Base-by-base conservation (phyloP, 805 yeast genomes). In the Sporopachydermia lactativora region DNA sequence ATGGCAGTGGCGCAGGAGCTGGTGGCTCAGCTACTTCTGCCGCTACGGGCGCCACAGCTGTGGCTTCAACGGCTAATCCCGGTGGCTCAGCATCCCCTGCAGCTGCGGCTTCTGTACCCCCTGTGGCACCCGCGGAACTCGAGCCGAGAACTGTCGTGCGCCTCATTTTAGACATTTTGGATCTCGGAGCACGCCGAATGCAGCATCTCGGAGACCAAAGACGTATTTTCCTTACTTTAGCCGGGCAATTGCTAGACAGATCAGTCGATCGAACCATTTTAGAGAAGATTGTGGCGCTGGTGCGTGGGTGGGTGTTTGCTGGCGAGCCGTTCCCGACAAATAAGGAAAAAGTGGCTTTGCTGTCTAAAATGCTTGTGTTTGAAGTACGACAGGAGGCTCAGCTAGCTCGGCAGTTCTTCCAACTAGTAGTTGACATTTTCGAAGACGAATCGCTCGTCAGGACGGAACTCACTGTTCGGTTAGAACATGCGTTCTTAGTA, bases 401-500 rank as follows among this genome's bases (percentile, higher is more conserved):
- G 1, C 58, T 76, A 15, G 77, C 94, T 0, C 77, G 76, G 47
- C 77, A 80, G 43, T 89, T 83, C 54, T 89, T 88, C 51, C 80
- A 77, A 49, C 82, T 92, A 18, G 80, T 94, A 46, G 76, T 88
- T 19, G 94, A 82, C 48, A 77, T 92, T 17, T 94, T 89, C 57
- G 84, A 81, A 47, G 86, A 83, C 47, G 77, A 80, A 36, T 64
- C 78, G 1, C 68, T 86, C 50, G 74, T 81, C 17, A 74, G 85
- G 48, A 77, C 95, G 1, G 99, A 92, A 53, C 69, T 92, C 18
- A 85, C 96, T 0, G 89, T 86, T 13, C 68, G 98, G 41, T 77
- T 92, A 83, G 99, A 92, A 55, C 96, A 88, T 57, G 94, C 97
- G 18, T 92, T 92, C 58, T 64, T 92, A 50, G 89, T 85, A 5